Percentiles rank a stretch among this genome's conserved stretches.
Conservation (phyloP, 305 asterid species). For the Euphrasia arctica region DNA sequence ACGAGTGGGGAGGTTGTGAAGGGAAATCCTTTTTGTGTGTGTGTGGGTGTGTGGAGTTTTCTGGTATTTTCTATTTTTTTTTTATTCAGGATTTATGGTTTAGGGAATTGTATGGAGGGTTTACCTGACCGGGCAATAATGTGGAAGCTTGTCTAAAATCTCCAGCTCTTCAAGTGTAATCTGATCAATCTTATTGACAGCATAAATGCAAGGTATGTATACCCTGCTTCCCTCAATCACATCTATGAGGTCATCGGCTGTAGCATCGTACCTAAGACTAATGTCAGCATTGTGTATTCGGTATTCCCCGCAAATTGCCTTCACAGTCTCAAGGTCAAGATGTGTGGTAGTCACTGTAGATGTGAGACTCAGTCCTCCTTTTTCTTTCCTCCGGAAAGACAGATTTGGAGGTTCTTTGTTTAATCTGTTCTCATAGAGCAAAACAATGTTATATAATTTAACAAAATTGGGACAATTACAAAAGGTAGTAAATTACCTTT, state of each 20-base stretch:
- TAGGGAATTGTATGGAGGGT: slow-evolving; percentile 10
- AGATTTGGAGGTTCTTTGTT: slow-evolving; percentile 98
- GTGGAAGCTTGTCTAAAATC: slow-evolving; percentile 93
- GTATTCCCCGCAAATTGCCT: slow-evolving; percentile 96
- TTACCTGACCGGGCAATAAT: slow-evolving; percentile 95
- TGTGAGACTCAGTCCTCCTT: slow-evolving; percentile 93
- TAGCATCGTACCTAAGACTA: slow-evolving; percentile 81
- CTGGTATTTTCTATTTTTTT: too few species aligned
- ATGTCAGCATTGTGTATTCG: slow-evolving; percentile 92
- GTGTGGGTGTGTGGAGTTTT: not conserved
- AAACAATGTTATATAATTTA: not conserved
- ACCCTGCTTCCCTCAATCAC: slow-evolving; percentile 96
- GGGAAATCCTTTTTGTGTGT: too few species aligned
- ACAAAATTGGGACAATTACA: not conserved
- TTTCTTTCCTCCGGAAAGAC: slow-evolving; percentile 84
- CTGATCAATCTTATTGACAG: slow-evolving; percentile 88
- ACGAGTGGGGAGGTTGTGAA: too few species aligned
- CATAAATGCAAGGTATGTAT: slow-evolving; percentile 92
- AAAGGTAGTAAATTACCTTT: not conserved
- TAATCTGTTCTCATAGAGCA: slow-evolving; percentile 44
- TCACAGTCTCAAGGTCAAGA: slow-evolving; percentile 93
- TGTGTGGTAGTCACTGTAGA: slow-evolving; percentile 74
- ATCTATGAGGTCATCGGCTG: slow-evolving; percentile 98
- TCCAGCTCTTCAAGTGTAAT: slow-evolving; percentile 95
- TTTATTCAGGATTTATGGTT: too few species aligned